phyloP scores from a whole-genome alignment of 495 filamentous ascomycete genomes.

The Acidomyces sp. region DNA sequence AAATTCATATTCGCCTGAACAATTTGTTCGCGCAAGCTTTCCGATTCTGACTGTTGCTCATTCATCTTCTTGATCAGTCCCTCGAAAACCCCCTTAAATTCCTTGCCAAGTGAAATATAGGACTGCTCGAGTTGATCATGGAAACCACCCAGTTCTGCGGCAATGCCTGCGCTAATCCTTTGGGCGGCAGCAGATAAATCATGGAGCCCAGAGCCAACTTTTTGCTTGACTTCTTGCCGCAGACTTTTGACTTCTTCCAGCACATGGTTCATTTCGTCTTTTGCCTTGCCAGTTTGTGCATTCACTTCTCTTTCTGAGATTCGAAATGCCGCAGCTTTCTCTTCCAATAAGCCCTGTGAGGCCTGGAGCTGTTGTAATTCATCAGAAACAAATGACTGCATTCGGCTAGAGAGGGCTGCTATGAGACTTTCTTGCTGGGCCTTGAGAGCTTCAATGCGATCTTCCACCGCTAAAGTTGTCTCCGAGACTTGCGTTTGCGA shows the following conservation, averaged over 20 bases:
- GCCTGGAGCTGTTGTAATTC: constrained; percentile 56
- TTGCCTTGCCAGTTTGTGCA: constrained; percentile 53
- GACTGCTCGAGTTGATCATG: constrained; percentile 73
- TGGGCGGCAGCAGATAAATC: constrained; percentile 74
- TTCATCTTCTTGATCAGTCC: constrained; percentile 57
- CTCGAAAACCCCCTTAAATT: constrained; percentile 78
- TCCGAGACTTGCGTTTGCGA: constrained; percentile 61
- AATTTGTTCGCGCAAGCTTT: constrained; percentile 56
- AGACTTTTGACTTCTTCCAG: constrained; percentile 84
- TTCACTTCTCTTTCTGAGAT: constrained; percentile 52
- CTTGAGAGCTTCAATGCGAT: constrained; percentile 54
- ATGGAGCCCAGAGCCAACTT: constrained; percentile 73
- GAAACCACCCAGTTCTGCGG: constrained; percentile 69
- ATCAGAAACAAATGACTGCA: constrained; percentile 56
- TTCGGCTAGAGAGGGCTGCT: constrained; percentile 49
- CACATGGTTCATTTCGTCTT: constrained; percentile 78
- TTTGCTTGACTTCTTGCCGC: constrained; percentile 71
- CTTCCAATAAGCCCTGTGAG: constrained; percentile 54
- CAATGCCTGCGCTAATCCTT: constrained; percentile 79
- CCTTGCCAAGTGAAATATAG: constrained; percentile 75
- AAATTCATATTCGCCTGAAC: constrained; percentile 51
- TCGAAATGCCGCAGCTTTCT: constrained; percentile 51
- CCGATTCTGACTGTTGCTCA: constrained; percentile 66
- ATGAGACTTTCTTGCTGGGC: constrained; percentile 55
- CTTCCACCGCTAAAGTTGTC: constrained; percentile 63